Evolutionary conservation across 306 rosid genomes (phyloP).

Genomic region (Cyamopsis tetragonoloba): DNA sequence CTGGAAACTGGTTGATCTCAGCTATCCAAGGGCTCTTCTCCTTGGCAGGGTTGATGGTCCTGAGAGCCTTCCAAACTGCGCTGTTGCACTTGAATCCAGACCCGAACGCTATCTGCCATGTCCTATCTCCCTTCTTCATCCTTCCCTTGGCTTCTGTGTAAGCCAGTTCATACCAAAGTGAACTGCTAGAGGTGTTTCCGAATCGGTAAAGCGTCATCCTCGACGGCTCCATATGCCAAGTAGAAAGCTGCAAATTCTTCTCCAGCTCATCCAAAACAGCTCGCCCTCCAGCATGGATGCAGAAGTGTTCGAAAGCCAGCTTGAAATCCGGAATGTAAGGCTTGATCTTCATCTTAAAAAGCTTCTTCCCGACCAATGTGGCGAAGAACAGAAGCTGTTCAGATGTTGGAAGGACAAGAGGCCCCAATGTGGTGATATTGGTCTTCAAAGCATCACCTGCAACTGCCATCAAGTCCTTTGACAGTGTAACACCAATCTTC

Average conservation of each 20-base stretch:
- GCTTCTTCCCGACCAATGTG: slow-evolving; percentile 64
- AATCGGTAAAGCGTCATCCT: slow-evolving; percentile 81
- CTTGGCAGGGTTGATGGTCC: slow-evolving; percentile 59
- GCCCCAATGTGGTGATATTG: slow-evolving; percentile 78
- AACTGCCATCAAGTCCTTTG: slow-evolving; percentile 85
- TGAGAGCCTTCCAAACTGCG: slow-evolving; percentile 84
- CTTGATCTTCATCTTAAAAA: slow-evolving; percentile 75
- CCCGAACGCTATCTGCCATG: slow-evolving; percentile 91
- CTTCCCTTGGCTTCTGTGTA: slow-evolving; percentile 76
- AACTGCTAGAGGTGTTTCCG: slow-evolving; percentile 89
- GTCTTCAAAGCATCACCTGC: slow-evolving; percentile 89
- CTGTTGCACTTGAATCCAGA: slow-evolving; percentile 92
- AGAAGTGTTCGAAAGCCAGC: slow-evolving; percentile 83
- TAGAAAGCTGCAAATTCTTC: slow-evolving; percentile 71
- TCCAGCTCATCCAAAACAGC: slow-evolving; percentile 81
- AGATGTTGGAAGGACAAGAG: slow-evolving; percentile 78
- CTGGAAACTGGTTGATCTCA: slow-evolving; percentile 63
- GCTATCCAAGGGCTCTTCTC: slow-evolving; percentile 81
- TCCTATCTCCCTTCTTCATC: slow-evolving; percentile 72
- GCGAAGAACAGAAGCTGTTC: slow-evolving; percentile 75
- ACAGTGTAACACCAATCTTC: slow-evolving; percentile 72
- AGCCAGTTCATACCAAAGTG: slow-evolving; percentile 80
- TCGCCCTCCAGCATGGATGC: slow-evolving; percentile 83
- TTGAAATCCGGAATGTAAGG: slow-evolving; percentile 84
- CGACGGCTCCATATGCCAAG: slow-evolving; percentile 93